These are phyloP conservation scores for Tolypocladium paradoxum DNA, from an alignment of 2,329 filamentous ascomycete species.

Conservation along the genomic window DNA sequence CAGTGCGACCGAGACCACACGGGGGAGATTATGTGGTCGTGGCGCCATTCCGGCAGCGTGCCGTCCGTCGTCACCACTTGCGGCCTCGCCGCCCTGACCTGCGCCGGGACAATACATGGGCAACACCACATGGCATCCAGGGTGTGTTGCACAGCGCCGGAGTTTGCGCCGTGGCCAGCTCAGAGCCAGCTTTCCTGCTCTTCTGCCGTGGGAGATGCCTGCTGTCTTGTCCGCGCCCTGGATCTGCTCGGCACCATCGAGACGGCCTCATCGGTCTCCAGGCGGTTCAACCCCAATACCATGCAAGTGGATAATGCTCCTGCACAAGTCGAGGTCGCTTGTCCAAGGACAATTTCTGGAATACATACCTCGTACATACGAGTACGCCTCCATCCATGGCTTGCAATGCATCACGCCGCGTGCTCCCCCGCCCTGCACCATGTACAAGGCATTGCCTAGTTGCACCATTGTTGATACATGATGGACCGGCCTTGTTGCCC, in stretches of 20 bases:
- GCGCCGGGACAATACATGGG: not conserved
- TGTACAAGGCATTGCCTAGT: not conserved
- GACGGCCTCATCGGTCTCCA: not conserved
- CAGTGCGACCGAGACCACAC: not conserved
- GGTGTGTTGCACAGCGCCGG: not conserved
- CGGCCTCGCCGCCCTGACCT: not conserved
- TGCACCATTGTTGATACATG: not conserved
- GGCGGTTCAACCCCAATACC: not conserved
- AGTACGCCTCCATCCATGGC: not conserved
- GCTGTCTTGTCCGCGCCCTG: not conserved
- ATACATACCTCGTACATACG: too few species aligned
- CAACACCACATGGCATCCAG: slow-evolving; percentile 1
- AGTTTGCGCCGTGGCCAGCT: not conserved
- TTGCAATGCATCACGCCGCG: not conserved
- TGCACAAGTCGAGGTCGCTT: not conserved
- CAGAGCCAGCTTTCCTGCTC: not conserved
- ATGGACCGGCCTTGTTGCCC: not conserved
- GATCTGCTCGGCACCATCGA: not conserved
- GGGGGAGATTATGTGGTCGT: not conserved
- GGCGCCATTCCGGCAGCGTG: slow-evolving; percentile 2
- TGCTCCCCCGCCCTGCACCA: not conserved
- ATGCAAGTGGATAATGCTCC: too few species aligned
- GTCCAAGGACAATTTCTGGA: not conserved
- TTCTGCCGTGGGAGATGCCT: not conserved
- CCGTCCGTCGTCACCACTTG: not conserved